Base-by-base conservation (phyloP, 2,329 filamentous ascomycete genomes). In the Alternaria sp. region DNA sequence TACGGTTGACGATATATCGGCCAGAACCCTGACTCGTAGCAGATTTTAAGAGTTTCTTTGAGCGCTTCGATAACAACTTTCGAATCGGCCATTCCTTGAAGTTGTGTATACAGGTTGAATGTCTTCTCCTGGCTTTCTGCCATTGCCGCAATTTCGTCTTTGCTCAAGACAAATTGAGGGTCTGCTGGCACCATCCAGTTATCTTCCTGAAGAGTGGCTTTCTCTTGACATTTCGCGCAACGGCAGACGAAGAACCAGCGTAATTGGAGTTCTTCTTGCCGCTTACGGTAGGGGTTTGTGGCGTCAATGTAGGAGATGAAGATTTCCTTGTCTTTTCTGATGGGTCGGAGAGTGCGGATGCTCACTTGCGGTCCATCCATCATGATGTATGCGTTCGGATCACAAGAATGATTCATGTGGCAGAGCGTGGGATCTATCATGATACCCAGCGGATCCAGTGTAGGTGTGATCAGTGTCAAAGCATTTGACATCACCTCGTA, bases 291-390 rank as follows among this genome's bases (percentile, higher is more conserved):
- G 0, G 85, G 81, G 37, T 82, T 81, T 0, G 83, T 86, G 34
- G 78, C 78, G 66, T 89, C 87, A 60, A 87, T 79, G 68, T 90
- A 90, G 3, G 85, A 84, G 58, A 88, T 85, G 65, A 81, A 84
- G 29, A 89, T 79, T 69, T 90, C 86, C 29, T 86, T 82, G 60
- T 80, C 82, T 56, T 81, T 79, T 17, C 77, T 72, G 59, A 89
- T 86, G 0, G 81, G 78, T 11, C 75, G 77, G 1, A 87, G 73
- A 0, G 86, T 81, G 33, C 85, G 83, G 31, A 88, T 68, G 13
- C 78, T 78, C 9, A 86, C 72, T 31, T 77, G 70, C 3, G 81
- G 76, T 21, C 84, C 81, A 56, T 88, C 84, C 75, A 88, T 87
- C 11, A 84, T 79, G 17, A 87, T 80, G 29, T 81, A 81, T 3